These are phyloP conservation scores for Calocera viscosa DNA, from an alignment of 768 basidiomycete species.

Conservation along the genomic window DNA sequence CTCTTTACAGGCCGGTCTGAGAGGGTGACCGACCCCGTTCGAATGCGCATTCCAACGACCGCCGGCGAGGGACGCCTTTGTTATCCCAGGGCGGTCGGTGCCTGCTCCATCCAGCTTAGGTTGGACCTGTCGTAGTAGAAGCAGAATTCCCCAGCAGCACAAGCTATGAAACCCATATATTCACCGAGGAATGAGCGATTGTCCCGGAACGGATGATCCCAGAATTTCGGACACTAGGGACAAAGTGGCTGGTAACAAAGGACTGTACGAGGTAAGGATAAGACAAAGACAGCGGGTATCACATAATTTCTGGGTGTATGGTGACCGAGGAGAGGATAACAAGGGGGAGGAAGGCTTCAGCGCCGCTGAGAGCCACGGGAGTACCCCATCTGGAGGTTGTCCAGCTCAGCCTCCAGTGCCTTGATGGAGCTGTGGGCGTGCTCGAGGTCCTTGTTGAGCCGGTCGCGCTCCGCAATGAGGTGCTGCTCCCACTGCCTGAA, in stretches of 20 bases:
- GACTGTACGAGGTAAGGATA: neutral
- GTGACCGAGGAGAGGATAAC: neutral
- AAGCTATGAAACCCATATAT: neutral
- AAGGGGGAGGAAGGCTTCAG: neutral
- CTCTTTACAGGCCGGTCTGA: no score
- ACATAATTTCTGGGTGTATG: conserved; percentile 8
- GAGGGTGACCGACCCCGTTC: no score
- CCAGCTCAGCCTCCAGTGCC: conserved; percentile 77
- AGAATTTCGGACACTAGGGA: neutral
- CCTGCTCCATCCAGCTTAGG: no score
- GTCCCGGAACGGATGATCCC: neutral
- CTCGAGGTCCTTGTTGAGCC: conserved; percentile 98
- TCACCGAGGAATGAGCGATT: conserved; percentile 5
- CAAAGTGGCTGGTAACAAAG: neutral
- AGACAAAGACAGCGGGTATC: neutral
- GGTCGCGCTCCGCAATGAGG: conserved; percentile 96
- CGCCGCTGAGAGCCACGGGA: conserved; percentile 40
- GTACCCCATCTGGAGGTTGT: conserved; percentile 77
- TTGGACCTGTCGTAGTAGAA: no score
- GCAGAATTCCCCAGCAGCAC: no score
- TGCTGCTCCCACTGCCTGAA: conserved; percentile 99
- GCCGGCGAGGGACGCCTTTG: no score
- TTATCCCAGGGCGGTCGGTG: no score
- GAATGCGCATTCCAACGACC: no score
- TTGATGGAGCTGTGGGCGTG: conserved; percentile 85